phyloP scores from a whole-genome alignment of 306 rosid species.

The Spatholobus suberectus region DNA sequence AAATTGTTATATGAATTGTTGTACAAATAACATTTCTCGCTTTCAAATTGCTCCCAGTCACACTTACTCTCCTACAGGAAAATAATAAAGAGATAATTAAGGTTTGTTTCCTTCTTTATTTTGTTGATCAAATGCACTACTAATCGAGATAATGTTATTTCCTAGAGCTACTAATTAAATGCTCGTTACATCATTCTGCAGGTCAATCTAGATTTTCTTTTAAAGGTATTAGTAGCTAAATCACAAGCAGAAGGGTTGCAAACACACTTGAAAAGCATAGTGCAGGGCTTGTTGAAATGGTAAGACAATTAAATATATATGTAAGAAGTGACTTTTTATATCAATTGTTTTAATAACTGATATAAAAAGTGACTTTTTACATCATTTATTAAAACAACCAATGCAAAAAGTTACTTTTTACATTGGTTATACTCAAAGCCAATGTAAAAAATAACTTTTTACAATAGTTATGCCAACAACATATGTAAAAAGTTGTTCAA shows the following conservation, averaged over 20 bases:
- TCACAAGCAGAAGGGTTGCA: constrained; percentile 80
- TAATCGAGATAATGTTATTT: constrained; percentile 15
- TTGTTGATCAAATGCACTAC: constrained; percentile 25
- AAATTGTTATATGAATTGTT: too few relatives aligned
- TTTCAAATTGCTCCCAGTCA: constrained; percentile 68
- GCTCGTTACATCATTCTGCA: constrained; percentile 47
- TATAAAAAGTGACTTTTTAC: too few relatives aligned
- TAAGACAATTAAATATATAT: too few relatives aligned
- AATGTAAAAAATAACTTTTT: too few relatives aligned
- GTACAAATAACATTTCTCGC: too few relatives aligned
- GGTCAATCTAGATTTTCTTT: constrained; percentile 91
- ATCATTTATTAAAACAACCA: too few relatives aligned
- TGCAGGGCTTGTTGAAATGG: constrained; percentile 88
- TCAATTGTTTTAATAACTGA: too few relatives aligned
- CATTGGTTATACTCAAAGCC: too few relatives aligned
- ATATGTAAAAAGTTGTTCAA: too few relatives aligned
- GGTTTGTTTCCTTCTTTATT: constrained; percentile 49
- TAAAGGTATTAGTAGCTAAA: constrained; percentile 90
- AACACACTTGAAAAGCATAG: constrained; percentile 71
- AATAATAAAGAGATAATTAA: constrained; percentile 81
- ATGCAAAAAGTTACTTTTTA: too few relatives aligned
- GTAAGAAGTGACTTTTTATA: too few relatives aligned
- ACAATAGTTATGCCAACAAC: too few relatives aligned
- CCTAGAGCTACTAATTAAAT: background rate
- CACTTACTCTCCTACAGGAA: constrained; percentile 72